A percentile compares a stretch with the other conserved stretches of the same genome.
phyloP scores from a whole-genome alignment of 2,329 filamentous ascomycete species.

The Penicillium sp. region DNA sequence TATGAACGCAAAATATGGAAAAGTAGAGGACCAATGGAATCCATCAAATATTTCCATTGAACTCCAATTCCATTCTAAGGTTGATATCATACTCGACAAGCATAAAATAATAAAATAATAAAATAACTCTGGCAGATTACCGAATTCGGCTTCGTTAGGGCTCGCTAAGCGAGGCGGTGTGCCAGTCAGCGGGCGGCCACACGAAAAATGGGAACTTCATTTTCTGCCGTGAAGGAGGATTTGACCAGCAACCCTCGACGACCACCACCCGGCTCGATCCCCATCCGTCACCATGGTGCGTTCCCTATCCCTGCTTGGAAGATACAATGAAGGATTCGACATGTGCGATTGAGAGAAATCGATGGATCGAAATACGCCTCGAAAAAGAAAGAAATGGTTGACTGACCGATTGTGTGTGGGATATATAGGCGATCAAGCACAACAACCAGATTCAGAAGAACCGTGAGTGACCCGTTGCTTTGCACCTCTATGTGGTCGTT shows the following conservation, averaged over 20 bases:
- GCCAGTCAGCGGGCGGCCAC: constrained; percentile 39
- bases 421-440: constrained; percentile 90
- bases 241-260: constrained; percentile 48
- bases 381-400: constrained; percentile 17
- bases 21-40: background rate
- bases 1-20: constrained; percentile 4
- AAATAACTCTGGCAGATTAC: constrained; percentile 20
- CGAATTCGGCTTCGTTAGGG: constrained; percentile 37
- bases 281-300: constrained; percentile 54
- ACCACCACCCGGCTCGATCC: constrained; percentile 50
- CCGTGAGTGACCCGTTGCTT: constrained; percentile 59
- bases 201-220: constrained; percentile 42
- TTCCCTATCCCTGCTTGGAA: constrained; percentile 22
- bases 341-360: constrained; percentile 13
- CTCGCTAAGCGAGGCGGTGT: constrained; percentile 46
- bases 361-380: constrained; percentile 8
- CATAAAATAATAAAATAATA: background rate
- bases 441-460: constrained; percentile 98
- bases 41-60: background rate
- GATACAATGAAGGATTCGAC: constrained; percentile 10
- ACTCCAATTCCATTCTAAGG: background rate
- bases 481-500: constrained; percentile 1
- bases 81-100: background rate
- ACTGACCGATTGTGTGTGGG: constrained; percentile 30
- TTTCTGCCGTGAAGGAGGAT: constrained; percentile 40